phyloP scores from a whole-genome alignment of 805 yeast genomes.

The Candida hispaniensis region DNA sequence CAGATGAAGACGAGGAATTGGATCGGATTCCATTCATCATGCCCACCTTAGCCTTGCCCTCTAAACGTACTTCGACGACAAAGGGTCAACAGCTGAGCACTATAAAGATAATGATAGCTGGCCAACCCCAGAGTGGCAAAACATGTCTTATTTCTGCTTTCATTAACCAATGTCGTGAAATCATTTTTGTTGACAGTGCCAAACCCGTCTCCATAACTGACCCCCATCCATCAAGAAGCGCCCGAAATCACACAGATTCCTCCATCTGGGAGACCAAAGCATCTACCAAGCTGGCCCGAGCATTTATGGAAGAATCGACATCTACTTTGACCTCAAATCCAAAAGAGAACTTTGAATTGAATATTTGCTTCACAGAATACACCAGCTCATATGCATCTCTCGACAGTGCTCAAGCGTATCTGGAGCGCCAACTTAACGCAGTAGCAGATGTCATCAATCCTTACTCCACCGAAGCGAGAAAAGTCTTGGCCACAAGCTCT shows the following conservation, averaged over 20 bases:
- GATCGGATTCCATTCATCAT: constrained; percentile 19
- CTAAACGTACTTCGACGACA: constrained; percentile 21
- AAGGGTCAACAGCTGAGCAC: constrained; percentile 23
- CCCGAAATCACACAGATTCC: constrained; percentile 5
- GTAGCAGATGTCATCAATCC: constrained; percentile 21
- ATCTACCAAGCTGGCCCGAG: constrained; percentile 23
- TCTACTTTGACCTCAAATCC: constrained; percentile 1
- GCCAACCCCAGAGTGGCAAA: constrained; percentile 82
- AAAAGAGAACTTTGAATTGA: constrained; percentile 18
- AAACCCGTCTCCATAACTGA: constrained; percentile 5
- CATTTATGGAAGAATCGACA: constrained; percentile 13
- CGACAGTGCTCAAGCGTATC: constrained; percentile 20
- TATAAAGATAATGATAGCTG: constrained; percentile 50
- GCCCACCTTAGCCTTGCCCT: constrained; percentile 22
- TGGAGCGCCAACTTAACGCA: constrained; percentile 21
- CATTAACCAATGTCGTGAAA: constrained; percentile 45
- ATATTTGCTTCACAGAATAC: constrained; percentile 21
- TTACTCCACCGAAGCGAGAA: constrained; percentile 19
- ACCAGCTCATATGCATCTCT: constrained; percentile 17
- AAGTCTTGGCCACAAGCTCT: constrained; percentile 20
- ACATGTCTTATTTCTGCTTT: constrained; percentile 74
- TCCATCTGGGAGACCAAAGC: constrained; percentile 19
- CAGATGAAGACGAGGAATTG: constrained; percentile 18
- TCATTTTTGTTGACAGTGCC: constrained; percentile 22
- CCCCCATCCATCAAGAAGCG: constrained; percentile 2